Evolutionary conservation across 805 yeast species (phyloP), one percentile per base, ranked within the genome.

Genomic region (Kuraishia borneana): DNA sequence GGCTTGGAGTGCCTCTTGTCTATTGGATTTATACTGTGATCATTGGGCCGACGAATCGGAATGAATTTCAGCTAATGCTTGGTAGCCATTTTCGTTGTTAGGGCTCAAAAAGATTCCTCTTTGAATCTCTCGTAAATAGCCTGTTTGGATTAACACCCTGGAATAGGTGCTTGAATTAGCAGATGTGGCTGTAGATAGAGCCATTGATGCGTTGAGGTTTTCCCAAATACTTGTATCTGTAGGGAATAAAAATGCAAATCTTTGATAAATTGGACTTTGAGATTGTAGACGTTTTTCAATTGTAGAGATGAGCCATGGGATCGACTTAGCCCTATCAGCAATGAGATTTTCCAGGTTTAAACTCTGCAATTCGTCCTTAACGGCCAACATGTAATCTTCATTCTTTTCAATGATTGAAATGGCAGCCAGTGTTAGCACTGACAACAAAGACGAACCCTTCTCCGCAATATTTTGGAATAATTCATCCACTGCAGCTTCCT

Each of bases 1-100:
- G 54, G 96, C 97, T 0, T 89, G 98, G 98, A 83, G 95, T 51
- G 61, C 89, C 0, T 78, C 92, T 2, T 83, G 96, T 47, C 56
- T 92, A 38, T 54, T 89, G 21, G 97, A 89, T 53, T 58, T 89
- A 35, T 83, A 73, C 53, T 66, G 68, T 42, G 95, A 85, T 47
- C 53, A 73, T 18, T 73, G 73, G 71, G 32, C 14, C 5, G 43
- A 30, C 27, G 53, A 50, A 21, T 20, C 17, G 16, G 28, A 20
- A 25, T n/a, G n/a, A n/a, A 22, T n/a, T 22, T n/a, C 26, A 22
- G 12, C 9, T 20, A 30, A 30, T 30, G 32, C 32, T 14, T 30
- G 5, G 25, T 42, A 45, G n/a, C 50, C 68, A 2, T 48, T 41
- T 2, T 34, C 34, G 36, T 56, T 65, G 54, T 70, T 60, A 1